Conservation (phyloP, 2,329 filamentous ascomycete species). For the Aspergillus sergii region DNA sequence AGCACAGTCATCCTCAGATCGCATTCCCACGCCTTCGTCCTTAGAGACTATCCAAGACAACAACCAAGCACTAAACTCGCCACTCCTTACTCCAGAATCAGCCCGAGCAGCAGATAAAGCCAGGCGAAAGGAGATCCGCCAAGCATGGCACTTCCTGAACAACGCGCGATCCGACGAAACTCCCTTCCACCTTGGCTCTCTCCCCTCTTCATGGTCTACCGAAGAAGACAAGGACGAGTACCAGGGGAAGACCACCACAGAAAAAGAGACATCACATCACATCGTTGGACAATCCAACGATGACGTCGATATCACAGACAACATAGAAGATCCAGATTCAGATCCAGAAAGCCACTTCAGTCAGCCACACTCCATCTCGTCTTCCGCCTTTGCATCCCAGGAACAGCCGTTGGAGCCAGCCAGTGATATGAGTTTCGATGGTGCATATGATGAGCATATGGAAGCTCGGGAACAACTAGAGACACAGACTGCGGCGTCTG, state of each 20-base stretch:
- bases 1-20: conserved; percentile 5
- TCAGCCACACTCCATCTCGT: conserved; percentile 24
- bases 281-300: neutral
- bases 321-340: neutral
- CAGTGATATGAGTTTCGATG: neutral
- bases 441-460: neutral
- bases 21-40: conserved; percentile 10
- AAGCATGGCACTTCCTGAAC: conserved; percentile 29
- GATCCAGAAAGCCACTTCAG: conserved; percentile 16
- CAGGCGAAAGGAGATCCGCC: conserved; percentile 28
- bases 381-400: conserved; percentile 31
- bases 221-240: conserved; percentile 14
- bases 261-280: neutral
- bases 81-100: conserved; percentile 7
- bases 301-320: neutral
- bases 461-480: neutral
- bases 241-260: neutral
- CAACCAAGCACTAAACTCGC: conserved; percentile 2
- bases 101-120: conserved; percentile 14
- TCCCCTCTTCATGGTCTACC: conserved; percentile 31
- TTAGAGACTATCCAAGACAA: conserved; percentile 12
- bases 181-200: conserved; percentile 27
- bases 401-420: neutral
- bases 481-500: neutral
- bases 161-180: conserved; percentile 18